Base-by-base conservation (phyloP, 163 green algal species). In the Volvox carteri region DNA sequence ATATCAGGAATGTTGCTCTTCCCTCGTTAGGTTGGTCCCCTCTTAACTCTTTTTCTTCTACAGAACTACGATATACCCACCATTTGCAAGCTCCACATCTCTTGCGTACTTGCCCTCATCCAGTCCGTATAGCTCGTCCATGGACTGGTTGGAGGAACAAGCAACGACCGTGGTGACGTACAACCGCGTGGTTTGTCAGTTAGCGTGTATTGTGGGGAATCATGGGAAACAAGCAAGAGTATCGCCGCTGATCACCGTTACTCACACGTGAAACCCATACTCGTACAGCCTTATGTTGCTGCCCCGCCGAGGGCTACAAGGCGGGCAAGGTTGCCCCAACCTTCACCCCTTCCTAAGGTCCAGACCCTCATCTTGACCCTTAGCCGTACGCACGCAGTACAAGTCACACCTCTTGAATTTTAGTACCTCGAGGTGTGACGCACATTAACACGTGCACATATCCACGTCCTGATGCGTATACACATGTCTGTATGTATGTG, bases 51-150 rank as follows among this genome's bases (percentile, higher is more conserved):
- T 25, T 58, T 25, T 58, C 16, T 12, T 58, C 16, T 58, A 19
- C 54, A 4, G 54, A 2, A 65, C 6, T 65, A 11, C 23, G 41
- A 9, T 60, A 28, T 21, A 86, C 70, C 54, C 44, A 58, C 91
- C 91, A 78, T 94, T 94, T 42, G 77, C 74, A 6, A 93, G 33
- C 86, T 94, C 91, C 37, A 94, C 86, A 12, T 90, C 76, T 3
- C 74, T 77, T 7, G 91, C 91, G 67, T 94, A 94, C 11, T 54
- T 33, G 14, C 68, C 54, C 41, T 93, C 89, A 0, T 86, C 52
- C 6, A 83, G 35, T 25, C 81, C 67, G 44, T 87, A 87, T 65
- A 87, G 65, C 44, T 87, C 21, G 42, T 78, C 73, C 23, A 35
- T 35, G 28, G 73, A 65, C 73, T 81, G 54, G 54, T 4, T 65